A percentile compares a stretch with the other conserved stretches of the same genome.
phyloP scores from a whole-genome alignment of 2,329 filamentous ascomycete species.

The Trichoderma afroharzianum region DNA sequence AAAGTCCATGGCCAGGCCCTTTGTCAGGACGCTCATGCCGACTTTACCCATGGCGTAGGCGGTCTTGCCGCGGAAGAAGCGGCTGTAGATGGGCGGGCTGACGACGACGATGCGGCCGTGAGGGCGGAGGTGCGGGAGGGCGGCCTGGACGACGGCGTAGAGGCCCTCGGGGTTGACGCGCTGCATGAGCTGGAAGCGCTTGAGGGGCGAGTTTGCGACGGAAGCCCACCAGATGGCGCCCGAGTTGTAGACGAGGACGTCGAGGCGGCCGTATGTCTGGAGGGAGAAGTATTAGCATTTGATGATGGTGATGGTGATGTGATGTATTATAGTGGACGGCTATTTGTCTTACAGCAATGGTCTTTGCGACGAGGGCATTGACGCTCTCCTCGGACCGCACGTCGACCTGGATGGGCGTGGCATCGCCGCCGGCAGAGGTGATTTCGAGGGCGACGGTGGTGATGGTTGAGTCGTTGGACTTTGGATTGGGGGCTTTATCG shows the following conservation, averaged over 20 bases:
- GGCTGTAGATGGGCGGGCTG: constrained; percentile 77
- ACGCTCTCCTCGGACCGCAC: constrained; percentile 63
- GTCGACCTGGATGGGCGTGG: constrained; percentile 66
- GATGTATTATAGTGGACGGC: not conserved
- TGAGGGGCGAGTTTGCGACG: constrained; percentile 67
- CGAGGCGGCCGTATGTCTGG: constrained; percentile 58
- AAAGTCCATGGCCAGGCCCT: constrained; percentile 80
- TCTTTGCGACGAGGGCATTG: constrained; percentile 54
- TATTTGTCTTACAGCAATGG: constrained; percentile 38
- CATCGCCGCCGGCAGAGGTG: constrained; percentile 56
- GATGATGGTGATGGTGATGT: not conserved
- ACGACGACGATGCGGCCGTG: constrained; percentile 71
- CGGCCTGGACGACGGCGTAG: constrained; percentile 67
- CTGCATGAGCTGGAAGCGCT: constrained; percentile 77
- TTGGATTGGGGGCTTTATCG: constrained; percentile 68
- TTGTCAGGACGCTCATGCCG: constrained; percentile 76
- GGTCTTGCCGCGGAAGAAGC: constrained; percentile 83
- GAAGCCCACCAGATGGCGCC: constrained; percentile 84
- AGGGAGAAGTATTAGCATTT: not conserved
- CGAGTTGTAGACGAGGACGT: constrained; percentile 77
- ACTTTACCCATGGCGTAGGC: constrained; percentile 78
- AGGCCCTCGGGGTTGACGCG: constrained; percentile 70
- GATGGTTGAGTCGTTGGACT: constrained; percentile 72
- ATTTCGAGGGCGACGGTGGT: constrained; percentile 78
- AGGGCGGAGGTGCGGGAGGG: constrained; percentile 60